A percentile compares a stretch with the other conserved stretches of the same genome.
Conservation (phyloP, 352 stramenopile species). For the Phytophthora sp. region DNA sequence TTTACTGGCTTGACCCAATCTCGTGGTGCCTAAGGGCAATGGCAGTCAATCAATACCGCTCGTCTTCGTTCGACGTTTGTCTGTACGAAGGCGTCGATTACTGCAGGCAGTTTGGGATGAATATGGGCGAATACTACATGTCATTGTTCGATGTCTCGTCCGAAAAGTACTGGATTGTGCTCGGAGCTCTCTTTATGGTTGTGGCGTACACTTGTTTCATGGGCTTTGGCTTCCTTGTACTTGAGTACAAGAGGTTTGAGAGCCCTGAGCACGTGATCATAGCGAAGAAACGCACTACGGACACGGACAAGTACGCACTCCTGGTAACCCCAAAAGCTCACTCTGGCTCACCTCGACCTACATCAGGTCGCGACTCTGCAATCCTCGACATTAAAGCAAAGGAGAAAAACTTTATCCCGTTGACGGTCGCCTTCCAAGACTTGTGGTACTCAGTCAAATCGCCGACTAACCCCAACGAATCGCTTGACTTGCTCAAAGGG, state of each 20-base stretch:
- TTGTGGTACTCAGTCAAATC: constrained; percentile 46
- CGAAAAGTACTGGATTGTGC: constrained; percentile 37
- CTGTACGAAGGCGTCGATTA: constrained; percentile 41
- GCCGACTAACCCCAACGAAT: constrained; percentile 41
- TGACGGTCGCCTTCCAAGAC: constrained; percentile 44
- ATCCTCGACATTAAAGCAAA: constrained; percentile 20
- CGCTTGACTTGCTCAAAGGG: constrained; percentile 40
- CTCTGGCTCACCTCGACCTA: too few relatives aligned
- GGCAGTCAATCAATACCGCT: constrained; percentile 38
- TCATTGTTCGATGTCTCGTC: constrained; percentile 36
- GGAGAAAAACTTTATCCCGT: constrained; percentile 34
- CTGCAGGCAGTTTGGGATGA: constrained; percentile 34
- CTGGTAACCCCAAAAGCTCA: constrained; percentile 16
- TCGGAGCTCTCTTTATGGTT: constrained; percentile 41
- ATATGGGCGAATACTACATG: constrained; percentile 49
- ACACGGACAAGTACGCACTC: constrained; percentile 4
- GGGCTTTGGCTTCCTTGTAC: constrained; percentile 37
- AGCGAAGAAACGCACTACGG: constrained; percentile 1
- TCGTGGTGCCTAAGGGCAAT: constrained; percentile 42
- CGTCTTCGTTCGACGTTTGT: constrained; percentile 29
- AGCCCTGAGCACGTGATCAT: constrained; percentile 23
- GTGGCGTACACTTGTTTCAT: constrained; percentile 44
- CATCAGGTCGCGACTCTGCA: neutral
- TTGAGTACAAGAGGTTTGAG: constrained; percentile 38
- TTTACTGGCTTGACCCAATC: constrained; percentile 60